Base-by-base conservation (phyloP, 176 grass and related monocot species). In the Melocanna baccifera region DNA sequence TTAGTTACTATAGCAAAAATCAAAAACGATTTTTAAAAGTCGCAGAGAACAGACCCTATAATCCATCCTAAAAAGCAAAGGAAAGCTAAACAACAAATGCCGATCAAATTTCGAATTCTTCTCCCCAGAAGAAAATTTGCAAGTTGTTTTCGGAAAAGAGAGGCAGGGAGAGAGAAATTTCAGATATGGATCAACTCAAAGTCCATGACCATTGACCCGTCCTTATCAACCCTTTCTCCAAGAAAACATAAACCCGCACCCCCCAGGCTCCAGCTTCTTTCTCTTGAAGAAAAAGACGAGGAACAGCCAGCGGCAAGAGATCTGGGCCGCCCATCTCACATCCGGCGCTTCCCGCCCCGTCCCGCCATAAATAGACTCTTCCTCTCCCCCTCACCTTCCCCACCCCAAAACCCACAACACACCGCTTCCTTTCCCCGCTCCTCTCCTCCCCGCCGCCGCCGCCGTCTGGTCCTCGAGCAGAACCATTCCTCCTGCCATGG, bases 221-320 rank as follows among this genome's bases (percentile, higher is more conserved):
- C 10, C 57, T 75, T 45, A 71, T 46, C 68, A 80, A 84, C 69
- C 76, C 75, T 80, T 40, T n/a, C 58, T 64, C 75, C 81, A 85
- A 85, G 82, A 48, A 68, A 74, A 66, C 46, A 62, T n/a, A 46
- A 9, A 15, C 29, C 41, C 39, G 2, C 6, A 6, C 69, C n/a
- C n/a, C 4, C 0, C 14, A 13, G 19, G 1, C 47, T 3, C 1
- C 42, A 15, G 30, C 61, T 32, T 69, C 69, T 68, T 80, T 30
- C 69, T 61, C 70, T 43, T 25, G 25, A 81, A 81, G 76, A 80
- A 80, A 80, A 75, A 75, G n/a, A 42, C 30, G 43, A 63, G 11
- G 3, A 29, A 62, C 69, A 37, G 48, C 28, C 0, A 2, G 1
- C 2, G 1, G 1, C 14, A 59, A 32, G 3, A 30, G 46, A 84